A percentile compares a stretch with the other conserved stretches of the same genome.
Evolutionary conservation across 192 early-diverging fungal species (phyloP).

Genomic region (Linnemannia exigua): DNA sequence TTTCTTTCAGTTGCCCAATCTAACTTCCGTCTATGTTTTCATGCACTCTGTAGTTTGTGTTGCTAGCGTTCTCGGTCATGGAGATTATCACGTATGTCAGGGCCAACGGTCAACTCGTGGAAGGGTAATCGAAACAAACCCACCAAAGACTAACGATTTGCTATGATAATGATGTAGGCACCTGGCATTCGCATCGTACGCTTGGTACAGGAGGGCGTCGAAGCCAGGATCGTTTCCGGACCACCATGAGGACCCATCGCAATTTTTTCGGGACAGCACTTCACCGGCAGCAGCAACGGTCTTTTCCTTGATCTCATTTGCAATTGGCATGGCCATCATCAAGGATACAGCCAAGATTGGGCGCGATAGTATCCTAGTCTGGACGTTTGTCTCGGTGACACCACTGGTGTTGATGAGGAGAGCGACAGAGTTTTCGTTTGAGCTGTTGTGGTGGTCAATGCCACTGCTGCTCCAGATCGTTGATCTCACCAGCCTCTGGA

Average conservation of each 20-base stretch:
- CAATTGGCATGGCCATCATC: conserved; percentile 36
- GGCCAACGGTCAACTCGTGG: neutral
- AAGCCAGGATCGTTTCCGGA: conserved; percentile 9
- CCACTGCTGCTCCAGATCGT: conserved; percentile 50
- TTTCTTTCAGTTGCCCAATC: no score
- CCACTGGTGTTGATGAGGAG: conserved; percentile 32
- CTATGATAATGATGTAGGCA: conserved; percentile 17
- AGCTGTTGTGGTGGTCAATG: conserved; percentile 56
- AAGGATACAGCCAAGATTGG: conserved; percentile 22
- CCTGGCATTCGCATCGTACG: conserved; percentile 22
- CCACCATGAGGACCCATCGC: neutral
- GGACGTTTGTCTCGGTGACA: conserved; percentile 29
- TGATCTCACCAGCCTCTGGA: conserved; percentile 44
- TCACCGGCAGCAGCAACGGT: conserved; percentile 24
- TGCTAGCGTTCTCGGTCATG: conserved; percentile 31
- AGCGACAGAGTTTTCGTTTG: conserved; percentile 36
- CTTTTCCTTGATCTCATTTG: conserved; percentile 41
- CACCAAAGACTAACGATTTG: neutral
- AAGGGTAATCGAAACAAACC: neutral
- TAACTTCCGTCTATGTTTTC: neutral
- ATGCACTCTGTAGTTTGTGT: conserved; percentile 11
- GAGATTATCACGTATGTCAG: conserved; percentile 34
- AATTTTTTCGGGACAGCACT: conserved; percentile 18
- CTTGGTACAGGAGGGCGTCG: conserved; percentile 1
- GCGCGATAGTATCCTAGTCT: conserved; percentile 13